Evolutionary conservation across 2,329 filamentous ascomycete genomes (phyloP).

Genomic region (Cordyceps militaris): DNA sequence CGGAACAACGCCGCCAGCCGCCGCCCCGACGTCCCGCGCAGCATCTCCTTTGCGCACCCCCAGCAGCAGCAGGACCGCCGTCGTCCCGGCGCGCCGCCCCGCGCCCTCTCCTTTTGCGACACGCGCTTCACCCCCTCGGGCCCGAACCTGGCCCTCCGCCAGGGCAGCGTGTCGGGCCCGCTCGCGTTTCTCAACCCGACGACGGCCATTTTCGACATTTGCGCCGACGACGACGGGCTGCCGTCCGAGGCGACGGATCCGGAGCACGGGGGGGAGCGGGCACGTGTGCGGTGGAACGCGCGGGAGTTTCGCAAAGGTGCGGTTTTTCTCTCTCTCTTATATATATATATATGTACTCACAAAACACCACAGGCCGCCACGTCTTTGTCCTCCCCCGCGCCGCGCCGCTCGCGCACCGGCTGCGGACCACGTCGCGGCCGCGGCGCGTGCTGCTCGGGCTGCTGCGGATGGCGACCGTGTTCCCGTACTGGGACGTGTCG

Average conservation of each 20-base stretch:
- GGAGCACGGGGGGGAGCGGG: constrained; percentile 4
- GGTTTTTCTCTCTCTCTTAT: not conserved
- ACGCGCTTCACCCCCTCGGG: constrained; percentile 13
- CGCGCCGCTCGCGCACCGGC: constrained; percentile 14
- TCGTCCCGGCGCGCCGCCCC: not conserved
- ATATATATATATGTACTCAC: not conserved
- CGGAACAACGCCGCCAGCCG: not conserved
- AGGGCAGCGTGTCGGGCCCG: constrained; percentile 13
- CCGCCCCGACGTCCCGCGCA: not conserved
- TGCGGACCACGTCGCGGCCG: constrained; percentile 10
- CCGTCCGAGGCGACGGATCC: constrained; percentile 2
- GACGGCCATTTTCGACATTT: constrained; percentile 16
- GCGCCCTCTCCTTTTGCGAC: constrained; percentile 12
- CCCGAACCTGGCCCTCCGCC: constrained; percentile 14
- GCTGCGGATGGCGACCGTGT: constrained; percentile 17
- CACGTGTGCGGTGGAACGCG: constrained; percentile 15
- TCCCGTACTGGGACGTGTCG: constrained; percentile 20
- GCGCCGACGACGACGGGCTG: constrained; percentile 1
- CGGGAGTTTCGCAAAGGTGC: constrained; percentile 15
- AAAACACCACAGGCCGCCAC: constrained; percentile 9
- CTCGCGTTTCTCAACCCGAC: constrained; percentile 17
- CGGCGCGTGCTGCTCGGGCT: constrained; percentile 14
- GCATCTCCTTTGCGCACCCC: constrained; percentile 11
- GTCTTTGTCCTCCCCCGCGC: constrained; percentile 14
- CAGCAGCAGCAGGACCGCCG: not conserved